Evolutionary conservation across 208 protist genomes (phyloP).

Genomic region (Wallacemonas collosoma): DNA sequence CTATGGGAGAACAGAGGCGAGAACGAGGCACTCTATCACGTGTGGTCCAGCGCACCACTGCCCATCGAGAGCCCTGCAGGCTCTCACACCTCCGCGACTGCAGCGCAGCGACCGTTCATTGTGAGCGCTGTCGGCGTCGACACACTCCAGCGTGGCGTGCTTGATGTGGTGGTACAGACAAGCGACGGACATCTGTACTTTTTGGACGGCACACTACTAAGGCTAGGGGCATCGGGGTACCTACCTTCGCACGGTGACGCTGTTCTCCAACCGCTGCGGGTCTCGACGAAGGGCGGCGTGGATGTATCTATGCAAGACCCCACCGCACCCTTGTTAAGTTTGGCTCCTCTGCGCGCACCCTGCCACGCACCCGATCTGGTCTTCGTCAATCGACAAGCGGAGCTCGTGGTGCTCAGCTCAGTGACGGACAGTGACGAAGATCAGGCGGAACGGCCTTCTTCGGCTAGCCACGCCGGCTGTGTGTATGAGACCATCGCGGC

Average conservation of each 20-base stretch:
- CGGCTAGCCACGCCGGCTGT: background rate
- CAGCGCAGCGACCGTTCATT: constrained; percentile 19
- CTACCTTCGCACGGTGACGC: background rate
- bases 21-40: background rate
- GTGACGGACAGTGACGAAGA: background rate
- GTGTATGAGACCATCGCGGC: background rate
- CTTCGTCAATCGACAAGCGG: constrained; percentile 33
- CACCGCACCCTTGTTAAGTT: constrained; percentile 15
- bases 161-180: constrained; percentile 49
- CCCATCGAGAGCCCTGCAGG: background rate
- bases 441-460: no score
- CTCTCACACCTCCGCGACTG: background rate
- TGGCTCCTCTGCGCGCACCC: constrained; percentile 12
- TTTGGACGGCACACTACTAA: constrained; percentile 1
- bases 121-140: constrained; percentile 58
- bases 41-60: constrained; percentile 10
- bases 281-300: background rate
- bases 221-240: background rate
- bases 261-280: background rate
- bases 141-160: constrained; percentile 31
- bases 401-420: constrained; percentile 28
- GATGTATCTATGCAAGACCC: constrained; percentile 2
- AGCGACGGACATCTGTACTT: constrained; percentile 44
- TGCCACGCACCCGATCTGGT: constrained; percentile 21
- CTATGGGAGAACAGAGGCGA: constrained; percentile 8